Conservation (phyloP, 495 filamentous ascomycete species). For the Penicillium desertorum region DNA sequence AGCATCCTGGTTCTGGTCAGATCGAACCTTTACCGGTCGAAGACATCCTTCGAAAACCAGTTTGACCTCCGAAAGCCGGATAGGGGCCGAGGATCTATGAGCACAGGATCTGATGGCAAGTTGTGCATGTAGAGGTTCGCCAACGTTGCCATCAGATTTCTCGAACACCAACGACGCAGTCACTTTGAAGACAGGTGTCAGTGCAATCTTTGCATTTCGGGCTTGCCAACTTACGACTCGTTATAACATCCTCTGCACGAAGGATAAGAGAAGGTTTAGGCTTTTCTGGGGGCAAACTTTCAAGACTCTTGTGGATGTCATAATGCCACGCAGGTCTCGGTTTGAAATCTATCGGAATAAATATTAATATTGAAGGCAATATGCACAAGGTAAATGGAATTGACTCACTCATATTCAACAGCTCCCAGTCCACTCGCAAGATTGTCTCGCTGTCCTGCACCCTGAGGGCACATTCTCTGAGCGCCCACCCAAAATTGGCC, state of each 20-base stretch:
- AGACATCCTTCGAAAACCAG: slow-evolving; percentile 69
- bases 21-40: slow-evolving; percentile 52
- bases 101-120: slow-evolving; percentile 70
- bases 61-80: slow-evolving; percentile 63
- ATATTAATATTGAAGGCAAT: slow-evolving; percentile 10
- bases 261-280: slow-evolving; percentile 65
- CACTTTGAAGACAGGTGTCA: slow-evolving; percentile 42
- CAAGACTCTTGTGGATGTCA: slow-evolving; percentile 69
- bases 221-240: slow-evolving; percentile 54
- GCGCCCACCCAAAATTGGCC: slow-evolving; percentile 67
- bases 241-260: slow-evolving; percentile 63
- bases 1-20: slow-evolving; percentile 32
- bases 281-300: slow-evolving; percentile 48
- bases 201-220: neutral
- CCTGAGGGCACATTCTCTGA: slow-evolving; percentile 69
- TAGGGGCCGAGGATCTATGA: slow-evolving; percentile 57
- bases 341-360: slow-evolving; percentile 53
- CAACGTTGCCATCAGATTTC: slow-evolving; percentile 75
- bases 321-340: slow-evolving; percentile 64
- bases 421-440: slow-evolving; percentile 80
- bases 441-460: slow-evolving; percentile 63
- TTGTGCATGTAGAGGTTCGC: slow-evolving; percentile 72
- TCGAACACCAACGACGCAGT: slow-evolving; percentile 72
- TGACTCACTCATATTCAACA: slow-evolving; percentile 64
- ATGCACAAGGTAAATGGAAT: neutral